Conservation (phyloP, 2,329 filamentous ascomycete genomes). For the Aspergillus novofumigatus region DNA sequence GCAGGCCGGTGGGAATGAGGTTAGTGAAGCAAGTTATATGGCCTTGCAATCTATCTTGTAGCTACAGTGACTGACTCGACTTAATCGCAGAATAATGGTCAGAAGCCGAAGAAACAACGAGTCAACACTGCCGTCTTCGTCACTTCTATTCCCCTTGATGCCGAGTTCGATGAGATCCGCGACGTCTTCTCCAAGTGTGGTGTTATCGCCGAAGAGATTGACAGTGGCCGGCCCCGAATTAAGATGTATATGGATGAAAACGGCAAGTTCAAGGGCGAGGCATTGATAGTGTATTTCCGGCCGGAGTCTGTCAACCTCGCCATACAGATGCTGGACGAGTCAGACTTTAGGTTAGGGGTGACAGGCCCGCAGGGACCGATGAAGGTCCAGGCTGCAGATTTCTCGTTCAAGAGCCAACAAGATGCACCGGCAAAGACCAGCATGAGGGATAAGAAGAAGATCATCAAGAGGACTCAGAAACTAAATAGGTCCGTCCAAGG, state of each 20-base stretch:
- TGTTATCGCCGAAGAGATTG: slow-evolving; percentile 90
- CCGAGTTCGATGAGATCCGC: slow-evolving; percentile 73
- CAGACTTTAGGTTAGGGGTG: slow-evolving; percentile 67
- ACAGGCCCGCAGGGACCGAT: slow-evolving; percentile 59
- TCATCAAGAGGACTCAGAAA: slow-evolving; percentile 87
- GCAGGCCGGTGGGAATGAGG: slow-evolving; percentile 48
- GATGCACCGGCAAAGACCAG: slow-evolving; percentile 54
- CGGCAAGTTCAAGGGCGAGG: slow-evolving; percentile 89
- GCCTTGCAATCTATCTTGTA: background rate
- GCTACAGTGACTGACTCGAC: background rate
- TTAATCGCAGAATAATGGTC: slow-evolving; percentile 22
- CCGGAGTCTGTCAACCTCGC: slow-evolving; percentile 78
- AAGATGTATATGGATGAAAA: slow-evolving; percentile 83
- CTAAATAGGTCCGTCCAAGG: slow-evolving; percentile 58
- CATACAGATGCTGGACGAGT: slow-evolving; percentile 51
- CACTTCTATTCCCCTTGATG: slow-evolving; percentile 77
- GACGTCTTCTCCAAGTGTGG: slow-evolving; percentile 84
- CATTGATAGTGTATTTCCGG: slow-evolving; percentile 89
- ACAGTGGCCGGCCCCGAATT: slow-evolving; percentile 80
- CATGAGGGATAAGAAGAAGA: slow-evolving; percentile 75
- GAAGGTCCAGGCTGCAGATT: slow-evolving; percentile 77
- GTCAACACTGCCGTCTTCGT: slow-evolving; percentile 92
- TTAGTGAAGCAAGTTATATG: slow-evolving; percentile 28
- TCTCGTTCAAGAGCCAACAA: slow-evolving; percentile 84
- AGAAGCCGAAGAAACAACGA: slow-evolving; percentile 41